phyloP scores from a whole-genome alignment of 2,329 filamentous ascomycete species.

The Akanthomyces lecanii region DNA sequence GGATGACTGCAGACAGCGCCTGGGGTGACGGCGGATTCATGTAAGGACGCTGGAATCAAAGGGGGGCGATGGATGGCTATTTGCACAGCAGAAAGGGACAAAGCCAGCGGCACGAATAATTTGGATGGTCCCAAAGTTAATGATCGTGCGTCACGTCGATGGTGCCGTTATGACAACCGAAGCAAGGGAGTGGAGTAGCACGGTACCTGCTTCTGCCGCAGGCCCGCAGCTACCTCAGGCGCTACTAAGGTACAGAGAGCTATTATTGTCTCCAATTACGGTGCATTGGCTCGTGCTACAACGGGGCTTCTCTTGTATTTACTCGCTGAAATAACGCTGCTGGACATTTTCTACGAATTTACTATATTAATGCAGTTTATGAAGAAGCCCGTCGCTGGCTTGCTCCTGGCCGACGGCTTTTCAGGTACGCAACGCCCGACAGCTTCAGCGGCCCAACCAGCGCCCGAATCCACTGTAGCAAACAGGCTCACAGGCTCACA shows the following conservation, averaged over 20 bases:
- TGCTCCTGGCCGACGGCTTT: too few relatives aligned
- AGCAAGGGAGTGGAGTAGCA: slow-evolving; percentile 15
- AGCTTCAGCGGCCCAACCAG: not conserved
- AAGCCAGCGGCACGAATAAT: not conserved
- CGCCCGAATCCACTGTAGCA: not conserved
- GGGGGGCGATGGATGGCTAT: not conserved
- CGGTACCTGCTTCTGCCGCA: slow-evolving; percentile 11
- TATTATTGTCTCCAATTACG: too few relatives aligned
- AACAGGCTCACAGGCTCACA: too few relatives aligned
- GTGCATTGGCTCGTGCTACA: too few relatives aligned
- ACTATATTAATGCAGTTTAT: too few relatives aligned
- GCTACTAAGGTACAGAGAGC: too few relatives aligned
- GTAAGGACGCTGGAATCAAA: not conserved
- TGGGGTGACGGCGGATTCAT: not conserved
- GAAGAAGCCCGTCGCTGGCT: too few relatives aligned
- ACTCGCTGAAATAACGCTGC: too few relatives aligned
- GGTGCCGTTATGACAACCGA: slow-evolving; percentile 12
- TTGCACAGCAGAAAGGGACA: not conserved
- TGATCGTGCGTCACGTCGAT: not conserved
- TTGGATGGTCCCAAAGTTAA: not conserved
- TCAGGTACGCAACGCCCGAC: not conserved
- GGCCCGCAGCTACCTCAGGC: not conserved
- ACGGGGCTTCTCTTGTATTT: too few relatives aligned
- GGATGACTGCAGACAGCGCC: not conserved
- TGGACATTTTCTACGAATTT: too few relatives aligned